Base-by-base conservation (phyloP, 2,329 filamentous ascomycete genomes). In the Diaporthe batatas region DNA sequence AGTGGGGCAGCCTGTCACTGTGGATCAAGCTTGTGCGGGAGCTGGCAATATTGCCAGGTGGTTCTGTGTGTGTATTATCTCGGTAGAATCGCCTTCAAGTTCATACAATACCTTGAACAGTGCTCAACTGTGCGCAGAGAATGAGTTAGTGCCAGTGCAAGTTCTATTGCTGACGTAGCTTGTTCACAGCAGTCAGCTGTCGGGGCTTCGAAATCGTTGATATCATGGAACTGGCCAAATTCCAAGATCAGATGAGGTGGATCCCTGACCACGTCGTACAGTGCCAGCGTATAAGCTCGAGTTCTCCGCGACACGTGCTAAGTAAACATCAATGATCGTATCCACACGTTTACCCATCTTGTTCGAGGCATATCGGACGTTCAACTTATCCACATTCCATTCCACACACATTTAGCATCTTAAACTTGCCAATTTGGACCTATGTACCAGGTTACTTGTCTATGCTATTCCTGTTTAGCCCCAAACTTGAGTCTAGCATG, bases 1-100 rank as follows among this genome's bases (percentile, higher is more conserved):
- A 12, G 54, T 58, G 54, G 54, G 32, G 32, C 54, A 57, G 32
- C 54, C 54, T 57, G 18, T 57, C 18, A 57, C 32, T 57, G 54
- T 10, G 32, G 32, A 57, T 32, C 54, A 57, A 36, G 54, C 54
- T 57, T 57, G 54, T 11, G 54, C 29, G 29, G 53, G 53, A 55
- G 53, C 7, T 12, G 54, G 10, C 54, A 29, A 57, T 12, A 57
- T 57, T 36, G 11, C 1, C 10, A 57, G 54, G 54, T 57, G 10
- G 32, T 12, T 57, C 54, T 36, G 32, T 36, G 10, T 57, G 54
- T 57, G 54, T 6, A 57, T 14, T 23, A 57, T 57, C 54, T 57
- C 2, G 21, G 32, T 36, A 57, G 54, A 57, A 57, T 6, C 21
- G 6, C 54, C 32, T 11, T 57, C 54, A 23, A 57, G 32, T 39